Conservation (phyloP, 345 rosid genomes). For the Citrus mangshanensis region DNA sequence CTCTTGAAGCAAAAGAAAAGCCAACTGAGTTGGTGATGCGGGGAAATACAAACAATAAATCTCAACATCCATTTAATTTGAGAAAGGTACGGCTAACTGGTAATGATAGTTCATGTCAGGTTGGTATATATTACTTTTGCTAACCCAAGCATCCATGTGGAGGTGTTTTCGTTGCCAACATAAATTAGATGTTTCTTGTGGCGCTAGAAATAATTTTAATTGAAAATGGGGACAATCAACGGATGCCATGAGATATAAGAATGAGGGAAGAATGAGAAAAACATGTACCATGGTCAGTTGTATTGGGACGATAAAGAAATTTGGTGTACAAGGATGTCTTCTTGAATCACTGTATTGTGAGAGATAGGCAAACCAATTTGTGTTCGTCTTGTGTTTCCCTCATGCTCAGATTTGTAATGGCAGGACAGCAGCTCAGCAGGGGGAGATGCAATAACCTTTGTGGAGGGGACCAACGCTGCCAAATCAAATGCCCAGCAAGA, state of each 20-base stretch:
- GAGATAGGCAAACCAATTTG: background rate
- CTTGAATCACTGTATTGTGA: background rate
- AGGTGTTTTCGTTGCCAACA: background rate
- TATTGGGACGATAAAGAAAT: background rate
- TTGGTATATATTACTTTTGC: background rate
- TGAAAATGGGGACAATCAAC: background rate
- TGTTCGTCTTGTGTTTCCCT: background rate
- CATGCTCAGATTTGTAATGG: background rate
- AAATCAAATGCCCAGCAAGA: slow-evolving; percentile 20
- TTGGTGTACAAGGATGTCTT: background rate
- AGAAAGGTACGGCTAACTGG: slow-evolving; percentile 28
- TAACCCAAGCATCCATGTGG: background rate
- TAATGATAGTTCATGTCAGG: background rate
- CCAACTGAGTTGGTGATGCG: slow-evolving; percentile 13
- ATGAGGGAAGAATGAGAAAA: background rate
- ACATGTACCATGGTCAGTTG: background rate
- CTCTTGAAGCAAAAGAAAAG: slow-evolving; percentile 29
- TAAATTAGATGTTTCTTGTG: background rate
- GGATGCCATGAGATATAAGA: background rate
- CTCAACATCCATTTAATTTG: background rate
- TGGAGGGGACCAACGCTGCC: slow-evolving; percentile 4
- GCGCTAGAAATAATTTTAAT: background rate
- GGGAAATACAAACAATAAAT: slow-evolving; percentile 21
- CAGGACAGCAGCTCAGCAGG: slow-evolving; percentile 22
- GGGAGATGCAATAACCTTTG: slow-evolving; percentile 10